Evolutionary conservation across 2,329 filamentous ascomycete genomes (phyloP), one percentile per base, ranked within the genome.

Genomic region (Fusarium floridanum): DNA sequence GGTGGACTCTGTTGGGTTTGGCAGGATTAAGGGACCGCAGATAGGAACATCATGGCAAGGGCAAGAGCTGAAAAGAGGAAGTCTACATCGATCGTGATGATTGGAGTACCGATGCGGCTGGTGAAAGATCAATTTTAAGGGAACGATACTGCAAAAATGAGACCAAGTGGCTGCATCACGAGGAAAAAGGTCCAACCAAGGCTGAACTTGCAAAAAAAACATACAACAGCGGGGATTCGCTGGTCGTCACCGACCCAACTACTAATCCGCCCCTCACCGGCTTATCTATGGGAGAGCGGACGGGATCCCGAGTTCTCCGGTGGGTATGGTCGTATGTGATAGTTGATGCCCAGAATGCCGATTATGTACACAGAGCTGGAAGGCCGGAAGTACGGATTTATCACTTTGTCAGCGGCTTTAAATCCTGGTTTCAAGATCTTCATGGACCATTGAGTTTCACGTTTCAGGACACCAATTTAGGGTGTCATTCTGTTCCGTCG

Each of bases 391-490:
- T 27, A 29, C 48, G 24, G 48, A 29, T 29, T n/a, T 27, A 29
- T 8, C 5, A 16, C 16, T 29, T 53, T n/a, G 24, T 53, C 48
- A 53, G 48, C 24, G 48, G 24, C 48, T 29, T 53, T 2, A 32
- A 32, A 22, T 6, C 22, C 55, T 39, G 55, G 55, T 57, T 57
- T 57, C 55, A 57, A 57, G 55, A 57, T 57, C 55, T 37, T 22
- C 55, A 37, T 36, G 20, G 20, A 10, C 32, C 2, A 14, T 36
- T 3, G 32, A 17, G 55, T 57, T 59, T 39, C 34, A 17, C 53
- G 55, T 37, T 59, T 59, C 14, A 39, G 55, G 27, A 4, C 14
- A 9, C 32, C 14, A 16, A 8, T 5, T 34, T 22, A 22, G 20
- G 34, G 50, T 20, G n/a, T 55, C n/a, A 36, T 36, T 27, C n/a